phyloP scores from a whole-genome alignment of 768 basidiomycete species.

The Leccinum subgranulosum region DNA sequence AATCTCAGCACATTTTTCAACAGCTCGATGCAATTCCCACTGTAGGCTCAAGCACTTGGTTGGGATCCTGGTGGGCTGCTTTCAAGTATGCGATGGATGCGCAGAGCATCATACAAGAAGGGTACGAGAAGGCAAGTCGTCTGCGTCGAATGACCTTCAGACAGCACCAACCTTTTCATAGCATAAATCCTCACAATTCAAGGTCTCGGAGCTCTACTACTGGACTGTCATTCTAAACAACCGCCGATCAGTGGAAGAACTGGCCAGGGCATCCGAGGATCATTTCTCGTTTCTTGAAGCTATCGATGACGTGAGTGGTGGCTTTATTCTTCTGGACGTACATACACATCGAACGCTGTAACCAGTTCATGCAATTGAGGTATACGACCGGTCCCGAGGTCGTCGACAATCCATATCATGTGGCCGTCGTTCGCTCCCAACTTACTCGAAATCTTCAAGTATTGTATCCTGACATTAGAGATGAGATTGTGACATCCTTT shows the following conservation, averaged over 20 bases:
- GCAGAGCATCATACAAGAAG: conserved; percentile 25
- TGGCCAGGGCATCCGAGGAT: conserved; percentile 38
- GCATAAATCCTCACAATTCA: neutral
- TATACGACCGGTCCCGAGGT: conserved; percentile 37
- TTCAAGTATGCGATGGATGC: neutral
- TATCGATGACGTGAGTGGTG: conserved; percentile 31
- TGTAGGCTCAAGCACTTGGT: neutral
- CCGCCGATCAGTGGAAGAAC: conserved; percentile 34
- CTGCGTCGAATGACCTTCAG: neutral
- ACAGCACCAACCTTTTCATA: neutral
- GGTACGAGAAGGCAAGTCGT: conserved; percentile 28
- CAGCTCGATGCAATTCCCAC: neutral
- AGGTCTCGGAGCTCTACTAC: neutral
- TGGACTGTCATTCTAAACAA: conserved; percentile 42
- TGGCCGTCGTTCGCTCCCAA: conserved; percentile 22
- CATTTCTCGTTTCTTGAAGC: conserved; percentile 34
- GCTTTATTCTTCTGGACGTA: neutral
- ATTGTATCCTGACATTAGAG: conserved; percentile 39
- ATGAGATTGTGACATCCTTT: conserved; percentile 44
- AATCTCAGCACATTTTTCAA: neutral
- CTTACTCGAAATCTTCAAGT: conserved; percentile 38
- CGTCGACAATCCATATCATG: conserved; percentile 26
- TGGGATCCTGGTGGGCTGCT: neutral
- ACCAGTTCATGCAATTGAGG: conserved; percentile 34
- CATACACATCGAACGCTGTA: neutral